Percentiles rank a stretch among this genome's conserved stretches.
Conservation (phyloP, 768 basidiomycete genomes). For the Mrakia hoshinonis region DNA sequence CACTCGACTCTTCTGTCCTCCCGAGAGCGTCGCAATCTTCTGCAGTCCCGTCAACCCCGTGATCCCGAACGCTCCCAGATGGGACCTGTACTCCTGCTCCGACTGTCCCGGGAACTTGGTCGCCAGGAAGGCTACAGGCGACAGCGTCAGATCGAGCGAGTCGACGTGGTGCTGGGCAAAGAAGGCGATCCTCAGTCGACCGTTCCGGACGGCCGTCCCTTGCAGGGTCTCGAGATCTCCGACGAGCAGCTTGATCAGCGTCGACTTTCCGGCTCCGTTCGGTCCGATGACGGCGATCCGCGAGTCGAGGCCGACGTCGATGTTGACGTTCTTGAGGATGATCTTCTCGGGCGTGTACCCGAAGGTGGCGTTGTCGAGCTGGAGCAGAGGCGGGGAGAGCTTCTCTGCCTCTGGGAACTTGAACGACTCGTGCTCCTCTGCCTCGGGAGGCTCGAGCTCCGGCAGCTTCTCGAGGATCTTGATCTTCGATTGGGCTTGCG, state of each 20-base stretch:
- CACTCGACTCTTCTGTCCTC: slow-evolving; percentile 29
- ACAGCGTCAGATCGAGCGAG: slow-evolving; percentile 68
- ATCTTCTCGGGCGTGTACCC: slow-evolving; percentile 72
- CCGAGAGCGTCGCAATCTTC: slow-evolving; percentile 73
- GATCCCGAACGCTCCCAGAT: slow-evolving; percentile 94
- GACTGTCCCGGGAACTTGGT: slow-evolving; percentile 85
- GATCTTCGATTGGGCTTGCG: slow-evolving; percentile 73
- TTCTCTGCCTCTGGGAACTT: slow-evolving; percentile 97
- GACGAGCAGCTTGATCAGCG: slow-evolving; percentile 87
- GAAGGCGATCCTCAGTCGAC: slow-evolving; percentile 60
- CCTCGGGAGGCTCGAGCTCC: slow-evolving; percentile 83
- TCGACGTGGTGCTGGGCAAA: slow-evolving; percentile 70
- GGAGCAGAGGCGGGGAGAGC: slow-evolving; percentile 88
- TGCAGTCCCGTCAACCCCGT: slow-evolving; percentile 85
- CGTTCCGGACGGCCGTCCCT: slow-evolving; percentile 83
- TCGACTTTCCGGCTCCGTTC: slow-evolving; percentile 62
- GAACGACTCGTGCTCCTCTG: slow-evolving; percentile 87
- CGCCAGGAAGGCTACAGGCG: slow-evolving; percentile 89
- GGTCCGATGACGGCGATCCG: slow-evolving; percentile 83
- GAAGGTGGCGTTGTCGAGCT: slow-evolving; percentile 82
- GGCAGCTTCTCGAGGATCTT: slow-evolving; percentile 80
- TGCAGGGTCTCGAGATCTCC: slow-evolving; percentile 64
- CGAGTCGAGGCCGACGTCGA: slow-evolving; percentile 90
- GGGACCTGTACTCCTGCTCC: slow-evolving; percentile 90
- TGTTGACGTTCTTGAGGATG: slow-evolving; percentile 67